Conservation (phyloP, 1,284 basidiomycete genomes). For the Hortiboletus rubellus region DNA sequence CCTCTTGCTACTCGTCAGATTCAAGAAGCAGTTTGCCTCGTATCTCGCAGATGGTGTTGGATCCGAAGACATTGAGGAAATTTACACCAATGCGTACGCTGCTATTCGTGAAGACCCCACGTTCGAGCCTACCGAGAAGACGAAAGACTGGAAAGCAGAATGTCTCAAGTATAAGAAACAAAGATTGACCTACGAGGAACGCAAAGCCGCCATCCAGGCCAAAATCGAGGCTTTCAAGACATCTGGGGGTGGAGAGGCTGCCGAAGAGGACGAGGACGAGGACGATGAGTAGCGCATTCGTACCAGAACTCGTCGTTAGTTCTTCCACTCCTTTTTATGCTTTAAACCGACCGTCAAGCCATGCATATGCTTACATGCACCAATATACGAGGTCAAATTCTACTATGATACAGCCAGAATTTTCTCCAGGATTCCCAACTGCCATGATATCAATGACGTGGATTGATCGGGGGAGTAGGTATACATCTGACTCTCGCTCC, state of each 20-base stretch:
- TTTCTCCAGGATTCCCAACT: constrained; percentile 45
- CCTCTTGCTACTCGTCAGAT: constrained; percentile 48
- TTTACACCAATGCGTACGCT: constrained; percentile 87
- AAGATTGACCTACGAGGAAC: constrained; percentile 80
- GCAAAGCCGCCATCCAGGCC: constrained; percentile 73
- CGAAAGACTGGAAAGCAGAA: constrained; percentile 92
- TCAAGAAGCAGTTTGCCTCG: constrained; percentile 97
- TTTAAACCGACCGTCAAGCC: constrained; percentile 12
- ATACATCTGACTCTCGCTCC: constrained; percentile 37
- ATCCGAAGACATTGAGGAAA: constrained; percentile 97
- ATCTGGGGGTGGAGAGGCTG: constrained; percentile 48
- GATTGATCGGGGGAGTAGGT: constrained; percentile 40
- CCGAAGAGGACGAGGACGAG: constrained; percentile 49
- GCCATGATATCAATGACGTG: constrained; percentile 50
- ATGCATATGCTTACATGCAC: constrained; percentile 23
- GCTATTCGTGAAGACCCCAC: constrained; percentile 95
- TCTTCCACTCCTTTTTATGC: background rate
- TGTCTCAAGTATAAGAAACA: constrained; percentile 68
- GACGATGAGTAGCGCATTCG: constrained; percentile 54
- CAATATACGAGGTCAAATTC: constrained; percentile 12
- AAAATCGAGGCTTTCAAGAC: constrained; percentile 88
- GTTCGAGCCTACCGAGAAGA: constrained; percentile 92
- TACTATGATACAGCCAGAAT: constrained; percentile 28
- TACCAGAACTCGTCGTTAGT: background rate
- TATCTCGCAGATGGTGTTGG: constrained; percentile 96